These are phyloP conservation scores for Lachancea lanzarotensis DNA, from an alignment of 805 yeast species.

Conservation along the genomic window DNA sequence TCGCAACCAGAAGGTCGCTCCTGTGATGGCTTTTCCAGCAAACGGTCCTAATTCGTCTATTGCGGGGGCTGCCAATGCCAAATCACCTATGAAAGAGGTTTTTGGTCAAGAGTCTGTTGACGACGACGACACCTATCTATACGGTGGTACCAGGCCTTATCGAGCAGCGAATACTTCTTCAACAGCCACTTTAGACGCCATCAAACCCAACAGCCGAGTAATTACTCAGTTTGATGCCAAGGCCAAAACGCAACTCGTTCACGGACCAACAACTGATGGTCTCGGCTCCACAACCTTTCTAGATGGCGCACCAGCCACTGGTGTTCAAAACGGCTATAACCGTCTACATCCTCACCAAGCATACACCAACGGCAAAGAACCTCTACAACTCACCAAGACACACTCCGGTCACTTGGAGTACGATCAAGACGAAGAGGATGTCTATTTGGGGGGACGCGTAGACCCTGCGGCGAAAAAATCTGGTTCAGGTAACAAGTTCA, in stretches of 20 bases:
- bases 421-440: constrained; percentile 29
- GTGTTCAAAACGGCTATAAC: constrained; percentile 37
- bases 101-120: constrained; percentile 56
- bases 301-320: constrained; percentile 92
- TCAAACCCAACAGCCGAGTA: constrained; percentile 43
- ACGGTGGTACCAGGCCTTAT: constrained; percentile 13
- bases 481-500: constrained; percentile 47
- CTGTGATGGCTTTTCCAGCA: constrained; percentile 90
- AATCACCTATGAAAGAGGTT: constrained; percentile 62
- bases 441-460: constrained; percentile 27
- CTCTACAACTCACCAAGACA: constrained; percentile 15
- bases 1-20: constrained; percentile 68
- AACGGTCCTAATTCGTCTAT: constrained; percentile 92
- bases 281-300: constrained; percentile 87
- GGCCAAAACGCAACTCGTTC: constrained; percentile 61
- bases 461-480: constrained; percentile 23
- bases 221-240: constrained; percentile 67
- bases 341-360: constrained; percentile 34
- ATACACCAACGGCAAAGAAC: constrained; percentile 13
- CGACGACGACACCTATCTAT: constrained; percentile 43
- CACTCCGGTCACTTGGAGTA: constrained; percentile 20
- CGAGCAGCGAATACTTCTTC: constrained; percentile 11
- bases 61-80: constrained; percentile 60
- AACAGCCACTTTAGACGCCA: constrained; percentile 33
- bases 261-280: constrained; percentile 83